A percentile compares a stretch with the other conserved stretches of the same genome.
Conservation (phyloP, 441 rosid genomes). For the Pelargonium cotyledonis region DNA sequence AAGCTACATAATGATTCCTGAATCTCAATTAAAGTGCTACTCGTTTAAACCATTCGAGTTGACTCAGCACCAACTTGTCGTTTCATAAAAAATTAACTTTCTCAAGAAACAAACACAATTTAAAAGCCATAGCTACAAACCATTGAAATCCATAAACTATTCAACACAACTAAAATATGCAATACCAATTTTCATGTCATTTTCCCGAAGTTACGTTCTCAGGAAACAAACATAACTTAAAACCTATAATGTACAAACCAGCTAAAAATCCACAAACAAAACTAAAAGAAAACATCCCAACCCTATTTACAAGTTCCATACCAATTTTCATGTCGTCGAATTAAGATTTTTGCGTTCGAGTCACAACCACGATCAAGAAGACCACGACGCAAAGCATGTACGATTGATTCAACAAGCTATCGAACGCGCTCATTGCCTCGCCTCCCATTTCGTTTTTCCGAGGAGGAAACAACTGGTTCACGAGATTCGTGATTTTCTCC, state of each 20-base stretch:
- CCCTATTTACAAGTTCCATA: constrained; percentile 3
- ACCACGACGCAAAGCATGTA: constrained; percentile 63
- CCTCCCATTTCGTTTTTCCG: constrained; percentile 22
- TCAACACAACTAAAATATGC: too few relatives aligned
- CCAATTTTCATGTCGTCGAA: constrained; percentile 51
- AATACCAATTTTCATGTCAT: too few relatives aligned
- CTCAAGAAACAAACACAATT: neutral
- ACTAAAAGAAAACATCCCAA: constrained; percentile 1
- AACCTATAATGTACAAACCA: neutral
- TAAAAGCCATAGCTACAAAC: too few relatives aligned
- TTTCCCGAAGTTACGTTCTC: too few relatives aligned
- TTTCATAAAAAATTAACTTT: neutral
- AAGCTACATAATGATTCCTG: too few relatives aligned
- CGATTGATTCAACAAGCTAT: constrained; percentile 58
- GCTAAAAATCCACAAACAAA: neutral
- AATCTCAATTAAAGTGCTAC: too few relatives aligned
- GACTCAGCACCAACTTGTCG: too few relatives aligned
- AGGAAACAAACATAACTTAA: too few relatives aligned
- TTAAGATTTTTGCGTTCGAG: constrained; percentile 47
- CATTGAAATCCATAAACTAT: too few relatives aligned
- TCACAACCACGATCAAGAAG: constrained; percentile 61
- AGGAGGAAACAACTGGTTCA: constrained; percentile 45
- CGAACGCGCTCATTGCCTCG: constrained; percentile 37
- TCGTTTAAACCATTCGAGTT: too few relatives aligned
- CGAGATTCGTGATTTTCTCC: constrained; percentile 46